These are phyloP conservation scores for Zymoseptoria tritici DNA, from an alignment of 2,329 filamentous ascomycete genomes.

Conservation along the genomic window DNA sequence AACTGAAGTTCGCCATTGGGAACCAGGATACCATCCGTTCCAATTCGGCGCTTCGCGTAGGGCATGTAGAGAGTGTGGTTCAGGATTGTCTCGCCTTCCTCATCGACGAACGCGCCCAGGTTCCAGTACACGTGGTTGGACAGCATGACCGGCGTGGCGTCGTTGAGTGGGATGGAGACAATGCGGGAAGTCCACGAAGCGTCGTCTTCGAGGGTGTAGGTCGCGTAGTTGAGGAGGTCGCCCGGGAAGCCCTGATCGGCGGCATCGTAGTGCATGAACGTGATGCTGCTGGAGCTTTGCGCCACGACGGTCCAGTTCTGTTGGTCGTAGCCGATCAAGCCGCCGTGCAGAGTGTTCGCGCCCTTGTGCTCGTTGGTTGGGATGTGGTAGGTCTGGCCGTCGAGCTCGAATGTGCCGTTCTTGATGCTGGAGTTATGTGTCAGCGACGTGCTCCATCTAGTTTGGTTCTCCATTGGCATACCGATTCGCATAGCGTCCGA, in stretches of 20 bases:
- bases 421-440: constrained; percentile 35
- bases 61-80: constrained; percentile 69
- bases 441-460: background rate
- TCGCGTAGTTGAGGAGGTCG: constrained; percentile 64
- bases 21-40: constrained; percentile 19
- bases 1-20: constrained; percentile 34
- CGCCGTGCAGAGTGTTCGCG: constrained; percentile 47
- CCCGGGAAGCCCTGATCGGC: constrained; percentile 72
- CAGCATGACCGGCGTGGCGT: constrained; percentile 76
- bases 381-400: constrained; percentile 40
- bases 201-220: constrained; percentile 57
- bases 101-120: constrained; percentile 69
- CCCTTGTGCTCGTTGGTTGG: constrained; percentile 45
- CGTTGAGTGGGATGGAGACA: constrained; percentile 59
- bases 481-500: constrained; percentile 44
- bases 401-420: constrained; percentile 47
- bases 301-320: constrained; percentile 64
- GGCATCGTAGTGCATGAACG: constrained; percentile 64
- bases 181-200: constrained; percentile 65
- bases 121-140: constrained; percentile 74
- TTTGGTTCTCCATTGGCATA: background rate
- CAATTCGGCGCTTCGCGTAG: constrained; percentile 41
- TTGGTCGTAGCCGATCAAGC: constrained; percentile 52
- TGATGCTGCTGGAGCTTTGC: constrained; percentile 59
- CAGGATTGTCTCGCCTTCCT: constrained; percentile 54